Percentiles rank a stretch among this genome's conserved stretches.
phyloP scores from a whole-genome alignment of 371 early-diverging fungal genomes.

The Circinella minor region DNA sequence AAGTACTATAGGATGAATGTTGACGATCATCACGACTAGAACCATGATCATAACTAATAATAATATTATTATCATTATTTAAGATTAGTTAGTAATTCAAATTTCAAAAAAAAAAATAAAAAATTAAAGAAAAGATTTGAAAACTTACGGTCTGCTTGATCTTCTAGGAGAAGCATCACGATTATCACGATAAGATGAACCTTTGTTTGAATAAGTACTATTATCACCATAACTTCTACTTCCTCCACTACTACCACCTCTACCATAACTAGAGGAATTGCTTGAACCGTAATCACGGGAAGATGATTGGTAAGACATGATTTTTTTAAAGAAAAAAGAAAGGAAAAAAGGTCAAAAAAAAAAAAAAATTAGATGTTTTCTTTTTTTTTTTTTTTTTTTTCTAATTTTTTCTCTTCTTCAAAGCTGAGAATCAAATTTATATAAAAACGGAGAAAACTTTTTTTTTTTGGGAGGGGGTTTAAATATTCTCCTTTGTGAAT shows the following conservation, averaged over 20 bases:
- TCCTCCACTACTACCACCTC: slow-evolving; percentile 22
- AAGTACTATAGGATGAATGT: slow-evolving; percentile 42
- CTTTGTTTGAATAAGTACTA: slow-evolving; percentile 11
- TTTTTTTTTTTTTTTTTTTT: no score
- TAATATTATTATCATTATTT: no score
- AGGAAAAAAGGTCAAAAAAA: background rate
- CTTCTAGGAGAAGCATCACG: slow-evolving; percentile 44
- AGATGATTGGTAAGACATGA: slow-evolving; percentile 15
- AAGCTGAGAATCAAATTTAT: no score
- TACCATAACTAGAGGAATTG: slow-evolving; percentile 19
- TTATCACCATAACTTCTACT: slow-evolving; percentile 17
- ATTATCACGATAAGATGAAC: slow-evolving; percentile 33
- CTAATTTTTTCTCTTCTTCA: no score
- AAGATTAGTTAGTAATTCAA: no score
- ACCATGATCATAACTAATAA: slow-evolving; percentile 42
- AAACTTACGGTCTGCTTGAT: slow-evolving; percentile 43
- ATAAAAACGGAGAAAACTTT: no score
- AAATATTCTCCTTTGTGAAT: no score
- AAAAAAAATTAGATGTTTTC: background rate
- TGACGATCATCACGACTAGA: slow-evolving; percentile 52
- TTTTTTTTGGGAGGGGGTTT: no score
- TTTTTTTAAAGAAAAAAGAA: background rate
- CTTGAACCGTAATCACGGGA: slow-evolving; percentile 22
- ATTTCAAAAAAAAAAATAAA: background rate
- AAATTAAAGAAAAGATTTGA: background rate